Evolutionary conservation across 441 rosid species (phyloP), one percentile per base, ranked within the genome.

Genomic region (Codiaeum variegatum): DNA sequence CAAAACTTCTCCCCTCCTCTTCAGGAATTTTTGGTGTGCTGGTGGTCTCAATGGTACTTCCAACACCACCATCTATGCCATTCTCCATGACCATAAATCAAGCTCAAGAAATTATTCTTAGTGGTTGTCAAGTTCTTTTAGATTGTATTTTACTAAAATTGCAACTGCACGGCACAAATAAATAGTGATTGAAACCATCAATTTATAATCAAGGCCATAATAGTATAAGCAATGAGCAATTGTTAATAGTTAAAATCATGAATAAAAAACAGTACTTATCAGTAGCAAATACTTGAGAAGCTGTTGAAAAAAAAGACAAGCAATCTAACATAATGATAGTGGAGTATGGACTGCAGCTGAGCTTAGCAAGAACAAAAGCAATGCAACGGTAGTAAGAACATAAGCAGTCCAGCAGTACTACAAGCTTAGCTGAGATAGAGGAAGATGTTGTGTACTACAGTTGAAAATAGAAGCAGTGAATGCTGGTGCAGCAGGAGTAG

Each of bases 71-170:
- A 47, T n/a, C 16, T 46, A 47, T 66, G 55, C 16, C 69, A 49
- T 44, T 66, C 55, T 46, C 69, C 38, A 28, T 40, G 3, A 40
- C 69, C 69, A 66, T 66, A 46, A 42, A 44, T 21, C 23, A n/a
- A 28, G 23, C 24, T 47, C 24, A 51, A 4, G 56, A 29, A 46
- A 46, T 66, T 44, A 38, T n/a, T 62, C 49, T 62, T 15, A 46
- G 18, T 8, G 34, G 24, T 26, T 19, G 38, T 46, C 56, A 44
- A 66, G 34, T 46, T 4, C 56, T 24, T 56, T 44, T 19, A 1
- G 18, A 0, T n/a, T 21, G 23, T 42, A 10, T 42, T n/a, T 23
- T 6, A 62, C 67, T 62, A 36, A 24, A 3, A 38, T 36, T 4
- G 67, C 67, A 34, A 6, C 67, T 36, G 49, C 16, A 38, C 18